Percentiles rank a stretch among this genome's conserved stretches.
These are phyloP conservation scores for Colletotrichum tropicale DNA, from an alignment of 2,329 filamentous ascomycete genomes.

Conservation along the genomic window DNA sequence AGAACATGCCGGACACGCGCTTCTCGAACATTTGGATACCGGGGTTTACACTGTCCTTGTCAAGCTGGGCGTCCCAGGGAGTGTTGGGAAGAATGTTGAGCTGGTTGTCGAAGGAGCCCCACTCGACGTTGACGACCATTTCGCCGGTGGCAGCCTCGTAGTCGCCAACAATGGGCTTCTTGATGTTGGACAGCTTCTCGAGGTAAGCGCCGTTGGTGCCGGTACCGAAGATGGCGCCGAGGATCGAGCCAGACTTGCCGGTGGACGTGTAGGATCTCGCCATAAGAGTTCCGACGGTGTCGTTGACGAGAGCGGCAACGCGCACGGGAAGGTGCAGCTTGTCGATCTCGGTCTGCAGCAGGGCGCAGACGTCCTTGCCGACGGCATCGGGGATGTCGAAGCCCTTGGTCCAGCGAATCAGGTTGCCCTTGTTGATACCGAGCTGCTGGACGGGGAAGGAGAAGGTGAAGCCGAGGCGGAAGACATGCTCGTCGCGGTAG, in stretches of 20 bases:
- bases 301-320: conserved; percentile 96
- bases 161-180: conserved; percentile 73
- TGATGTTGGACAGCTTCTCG: conserved; percentile 86
- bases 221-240: conserved; percentile 98
- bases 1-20: conserved; percentile 96
- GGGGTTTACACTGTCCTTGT: conserved; percentile 83
- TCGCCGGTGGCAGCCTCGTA: conserved; percentile 84
- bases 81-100: conserved; percentile 88
- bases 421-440: conserved; percentile 91
- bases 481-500: conserved; percentile 75
- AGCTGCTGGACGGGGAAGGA: conserved; percentile 95
- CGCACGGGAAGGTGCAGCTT: conserved; percentile 84
- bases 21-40: conserved; percentile 99
- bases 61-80: conserved; percentile 79
- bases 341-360: conserved; percentile 91
- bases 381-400: conserved; percentile 96
- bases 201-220: conserved; percentile 98
- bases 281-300: conserved; percentile 98
- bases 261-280: conserved; percentile 93
- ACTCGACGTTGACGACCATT: conserved; percentile 98
- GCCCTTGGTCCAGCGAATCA: conserved; percentile 98
- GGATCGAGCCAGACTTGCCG: conserved; percentile 81
- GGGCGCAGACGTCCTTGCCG: conserved; percentile 90
- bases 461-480: conserved; percentile 98
- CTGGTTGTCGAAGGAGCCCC: conserved; percentile 97